Base-by-base conservation (phyloP, 2,329 filamentous ascomycete species). In the Arachnopeziza araneosa region DNA sequence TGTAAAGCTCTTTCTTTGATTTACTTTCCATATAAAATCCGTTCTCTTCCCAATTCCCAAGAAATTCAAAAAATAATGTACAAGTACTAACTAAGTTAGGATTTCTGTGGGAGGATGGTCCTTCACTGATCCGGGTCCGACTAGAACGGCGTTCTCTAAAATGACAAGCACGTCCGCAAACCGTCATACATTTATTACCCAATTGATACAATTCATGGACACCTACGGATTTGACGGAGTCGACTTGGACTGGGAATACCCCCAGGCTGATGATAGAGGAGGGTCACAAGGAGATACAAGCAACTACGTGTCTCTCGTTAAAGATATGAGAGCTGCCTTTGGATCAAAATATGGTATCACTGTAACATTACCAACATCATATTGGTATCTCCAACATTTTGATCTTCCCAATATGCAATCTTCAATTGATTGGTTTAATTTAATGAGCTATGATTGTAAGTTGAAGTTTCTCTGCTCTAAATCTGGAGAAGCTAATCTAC, bases 181-280 rank as follows among this genome's bases (percentile, higher is more conserved):
- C 21, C 69, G 72, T n/a, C 54, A 60, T 0, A 64, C 62, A 0
- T 81, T 81, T 62, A 71, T 76, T 57, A 60, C 67, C 1, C 73
- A 70, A 0, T 62, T 79, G 0, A 59, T 74, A 1, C 54, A 58
- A 0, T 80, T 81, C 63, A 70, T 81, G 66, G 32, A 64, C 1
- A 72, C 68, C 7, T 79, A 78, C 63, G 70, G 70, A 2, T 79
- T 81, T 55, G 75, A 77, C 60, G 77, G 77, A 1, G 68, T 54
- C 12, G 77, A 81, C 56, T 64, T 81, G 19, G 76, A 81, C 63
- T 81, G 78, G 78, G 74, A 76, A 51, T 73, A 75, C 50, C 72
- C 70, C 0, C 67, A 56, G 0, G 75, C 77, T 2, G 69, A 73
- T 30, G 75, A 77, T 48, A 71, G 76, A 2, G 68, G 69, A 1